These are phyloP conservation scores for Ganoderma multipileum DNA, from an alignment of 1,284 basidiomycete genomes.

Conservation along the genomic window DNA sequence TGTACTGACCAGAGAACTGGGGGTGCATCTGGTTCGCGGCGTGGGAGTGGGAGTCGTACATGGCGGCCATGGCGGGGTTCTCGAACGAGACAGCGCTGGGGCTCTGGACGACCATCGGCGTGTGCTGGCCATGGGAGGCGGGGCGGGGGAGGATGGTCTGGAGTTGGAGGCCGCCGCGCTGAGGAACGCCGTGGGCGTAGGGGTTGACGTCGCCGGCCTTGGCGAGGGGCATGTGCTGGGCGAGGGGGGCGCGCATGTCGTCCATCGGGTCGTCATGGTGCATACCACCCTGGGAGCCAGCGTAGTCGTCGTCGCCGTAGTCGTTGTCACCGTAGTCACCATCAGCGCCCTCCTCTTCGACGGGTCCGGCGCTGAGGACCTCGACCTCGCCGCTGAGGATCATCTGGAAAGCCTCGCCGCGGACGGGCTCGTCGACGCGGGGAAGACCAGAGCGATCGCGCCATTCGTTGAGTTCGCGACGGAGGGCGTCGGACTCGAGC, in stretches of 20 bases:
- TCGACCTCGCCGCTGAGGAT: constrained; percentile 74
- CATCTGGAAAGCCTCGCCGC: constrained; percentile 73
- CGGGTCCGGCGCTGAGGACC: constrained; percentile 56
- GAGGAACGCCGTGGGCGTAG: constrained; percentile 39
- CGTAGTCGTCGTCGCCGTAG: constrained; percentile 38
- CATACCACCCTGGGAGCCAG: constrained; percentile 18
- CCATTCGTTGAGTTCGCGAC: constrained; percentile 89
- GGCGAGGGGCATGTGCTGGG: constrained; percentile 24
- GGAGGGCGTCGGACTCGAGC: constrained; percentile 80
- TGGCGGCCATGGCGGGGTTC: constrained; percentile 44
- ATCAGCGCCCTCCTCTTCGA: constrained; percentile 61
- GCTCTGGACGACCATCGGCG: constrained; percentile 44
- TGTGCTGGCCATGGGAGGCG: constrained; percentile 29
- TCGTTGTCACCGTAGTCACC: constrained; percentile 47
- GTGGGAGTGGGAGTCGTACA: constrained; percentile 42
- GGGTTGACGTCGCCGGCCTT: constrained; percentile 36
- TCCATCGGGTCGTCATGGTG: constrained; percentile 32
- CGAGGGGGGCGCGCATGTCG: constrained; percentile 33
- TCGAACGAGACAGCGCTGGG: constrained; percentile 43
- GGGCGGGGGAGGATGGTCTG: constrained; percentile 42
- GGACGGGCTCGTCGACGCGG: constrained; percentile 71
- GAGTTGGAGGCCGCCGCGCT: constrained; percentile 35
- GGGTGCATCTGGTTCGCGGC: constrained; percentile 23
- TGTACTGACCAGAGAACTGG: constrained; percentile 35
- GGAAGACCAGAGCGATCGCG: constrained; percentile 75